Base-by-base conservation (phyloP, 2,329 filamentous ascomycete genomes). In the Beauveria pseudobassiana region DNA sequence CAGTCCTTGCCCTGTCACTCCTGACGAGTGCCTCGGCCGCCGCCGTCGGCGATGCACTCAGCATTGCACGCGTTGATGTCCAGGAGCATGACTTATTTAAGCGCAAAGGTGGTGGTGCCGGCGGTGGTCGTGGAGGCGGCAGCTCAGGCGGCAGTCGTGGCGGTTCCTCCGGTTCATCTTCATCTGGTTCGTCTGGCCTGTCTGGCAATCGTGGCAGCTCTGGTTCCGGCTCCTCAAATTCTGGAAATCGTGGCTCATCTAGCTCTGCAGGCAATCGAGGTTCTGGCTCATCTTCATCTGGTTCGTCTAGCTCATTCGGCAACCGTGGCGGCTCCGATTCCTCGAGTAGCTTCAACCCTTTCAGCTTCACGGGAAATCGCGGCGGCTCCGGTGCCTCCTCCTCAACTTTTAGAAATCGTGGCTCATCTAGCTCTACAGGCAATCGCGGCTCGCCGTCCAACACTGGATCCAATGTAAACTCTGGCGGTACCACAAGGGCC, bases 11-110 rank as follows among this genome's bases (percentile, higher is more conserved):
- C 59, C 64, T 71, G 54, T 67, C 73, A 12, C 66, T 75, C 70
- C 69, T 40, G 54, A 53, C 45, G 34, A 50, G 62, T 18, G 58
- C 52, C 45, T 60, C 57, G 30, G 57, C 62, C 10, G 38, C 51
- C 5, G 62, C 48, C 53, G 52, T 63, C 26, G 28, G 51, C 28
- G 52, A 58, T 30, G 52, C 52, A 10, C 45, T 49, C 16, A 30
- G 57, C 59, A 62, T 65, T 65, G 61, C 67, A 9, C 57, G 63
- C 12, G 65, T 69, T 8, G 65, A 66, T 43, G 59, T 64, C 28
- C 67, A 74, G 30, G 68, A 72, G 59, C 71, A 80, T 59, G 77
- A 84, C 38, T 72, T 87, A 24, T 85, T 78, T 75, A 86, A 85
- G 76, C 79, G 85, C 65, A 82, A 38, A 38, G 34, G 34, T 38